A percentile compares a stretch with the other conserved stretches of the same genome.
Evolutionary conservation across 2,329 filamentous ascomycete species (phyloP).

Genomic region (Colletotrichum brevisporum): DNA sequence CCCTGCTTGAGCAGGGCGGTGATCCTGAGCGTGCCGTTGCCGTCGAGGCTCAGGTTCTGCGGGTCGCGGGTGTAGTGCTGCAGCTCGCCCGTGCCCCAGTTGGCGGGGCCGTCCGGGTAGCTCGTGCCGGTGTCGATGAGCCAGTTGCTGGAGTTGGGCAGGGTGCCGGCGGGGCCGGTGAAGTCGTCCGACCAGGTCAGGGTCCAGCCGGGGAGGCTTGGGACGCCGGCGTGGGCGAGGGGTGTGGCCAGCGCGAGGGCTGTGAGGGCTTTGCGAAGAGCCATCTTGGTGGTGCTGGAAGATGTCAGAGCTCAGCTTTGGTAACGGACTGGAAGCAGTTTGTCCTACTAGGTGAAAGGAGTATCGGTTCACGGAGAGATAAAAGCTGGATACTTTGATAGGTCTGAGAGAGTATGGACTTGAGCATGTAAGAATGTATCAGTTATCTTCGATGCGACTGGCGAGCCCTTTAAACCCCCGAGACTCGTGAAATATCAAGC

Average conservation of each 20-base stretch:
- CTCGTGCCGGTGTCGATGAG: conserved; percentile 56
- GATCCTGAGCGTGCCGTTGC: conserved; percentile 39
- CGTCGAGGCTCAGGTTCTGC: conserved; percentile 58
- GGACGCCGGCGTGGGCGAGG: conserved; percentile 9
- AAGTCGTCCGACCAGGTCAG: conserved; percentile 46
- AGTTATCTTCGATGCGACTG: too few relatives aligned
- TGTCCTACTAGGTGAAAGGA: too few relatives aligned
- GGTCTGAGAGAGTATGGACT: too few relatives aligned
- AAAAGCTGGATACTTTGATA: too few relatives aligned
- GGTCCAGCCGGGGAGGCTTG: conserved; percentile 33
- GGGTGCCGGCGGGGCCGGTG: conserved; percentile 40
- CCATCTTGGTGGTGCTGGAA: neutral
- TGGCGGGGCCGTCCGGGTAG: conserved; percentile 58
- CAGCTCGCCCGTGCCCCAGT: conserved; percentile 59
- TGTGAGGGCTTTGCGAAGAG: neutral
- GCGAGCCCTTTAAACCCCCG: too few relatives aligned
- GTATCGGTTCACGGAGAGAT: too few relatives aligned
- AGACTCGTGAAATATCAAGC: too few relatives aligned
- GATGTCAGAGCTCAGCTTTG: too few relatives aligned
- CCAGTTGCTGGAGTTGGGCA: conserved; percentile 53
- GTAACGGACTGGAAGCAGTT: too few relatives aligned
- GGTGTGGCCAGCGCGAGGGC: neutral
- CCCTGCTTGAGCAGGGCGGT: neutral
- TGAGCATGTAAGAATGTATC: too few relatives aligned
- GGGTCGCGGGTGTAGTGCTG: conserved; percentile 58